A percentile compares a stretch with the other conserved stretches of the same genome.
These are phyloP conservation scores for Stephania cephalantha DNA, from an alignment of 164 flowering plant species.

Conservation along the genomic window DNA sequence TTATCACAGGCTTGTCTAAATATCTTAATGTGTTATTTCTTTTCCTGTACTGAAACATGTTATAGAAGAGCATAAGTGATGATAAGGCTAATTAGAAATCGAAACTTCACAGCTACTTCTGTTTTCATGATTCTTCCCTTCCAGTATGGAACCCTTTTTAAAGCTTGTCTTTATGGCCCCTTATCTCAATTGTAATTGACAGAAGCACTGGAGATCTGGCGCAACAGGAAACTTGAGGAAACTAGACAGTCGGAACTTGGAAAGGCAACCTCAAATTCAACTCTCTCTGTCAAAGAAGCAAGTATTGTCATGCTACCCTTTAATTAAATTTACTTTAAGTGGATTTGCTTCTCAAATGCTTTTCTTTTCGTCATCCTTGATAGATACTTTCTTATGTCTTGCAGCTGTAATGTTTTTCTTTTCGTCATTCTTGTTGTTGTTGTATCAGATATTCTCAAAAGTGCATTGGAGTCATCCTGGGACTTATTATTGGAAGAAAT, in stretches of 20 bases:
- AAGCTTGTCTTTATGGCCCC: conserved; percentile 2
- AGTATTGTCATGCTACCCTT: conserved; percentile 29
- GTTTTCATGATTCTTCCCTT: not conserved
- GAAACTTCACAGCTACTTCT: not conserved
- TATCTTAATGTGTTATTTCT: not conserved
- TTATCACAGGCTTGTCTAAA: not conserved
- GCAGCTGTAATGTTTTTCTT: not conserved
- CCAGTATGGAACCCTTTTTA: not conserved
- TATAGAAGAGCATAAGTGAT: not conserved
- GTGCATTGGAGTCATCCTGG: conserved; percentile 70
- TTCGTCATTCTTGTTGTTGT: not conserved
- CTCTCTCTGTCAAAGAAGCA: conserved; percentile 46
- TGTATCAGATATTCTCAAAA: conserved; percentile 42
- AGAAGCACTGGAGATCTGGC: conserved; percentile 83
- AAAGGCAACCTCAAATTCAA: conserved; percentile 26
- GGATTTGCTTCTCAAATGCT: not conserved
- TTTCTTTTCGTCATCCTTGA: not conserved
- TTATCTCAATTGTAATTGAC: conserved; percentile 31
- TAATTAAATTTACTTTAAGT: too few species aligned
- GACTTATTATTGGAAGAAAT: conserved; percentile 52
- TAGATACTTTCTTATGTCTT: not conserved
- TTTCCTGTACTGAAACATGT: not conserved
- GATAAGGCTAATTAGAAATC: not conserved
- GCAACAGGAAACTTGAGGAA: conserved; percentile 59
- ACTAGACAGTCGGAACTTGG: conserved; percentile 30